phyloP scores from a whole-genome alignment of 192 early-diverging fungal species.

The Gonapodya prolifera region DNA sequence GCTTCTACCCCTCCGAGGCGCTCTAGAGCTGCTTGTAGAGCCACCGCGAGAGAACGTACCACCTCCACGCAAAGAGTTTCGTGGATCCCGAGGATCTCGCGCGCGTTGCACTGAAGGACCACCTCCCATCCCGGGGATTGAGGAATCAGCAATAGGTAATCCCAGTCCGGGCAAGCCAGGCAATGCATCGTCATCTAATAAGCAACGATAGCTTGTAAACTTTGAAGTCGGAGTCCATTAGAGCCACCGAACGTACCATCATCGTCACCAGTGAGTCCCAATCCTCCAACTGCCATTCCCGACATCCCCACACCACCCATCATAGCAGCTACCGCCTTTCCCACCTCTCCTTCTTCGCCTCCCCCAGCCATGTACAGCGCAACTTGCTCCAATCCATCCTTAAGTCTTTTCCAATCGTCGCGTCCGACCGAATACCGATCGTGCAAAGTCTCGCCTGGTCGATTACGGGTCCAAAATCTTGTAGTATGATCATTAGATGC shows the following conservation, averaged over 20 bases:
- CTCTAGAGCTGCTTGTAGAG: background rate
- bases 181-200: background rate
- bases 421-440: slow-evolving; percentile 27
- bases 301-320: background rate
- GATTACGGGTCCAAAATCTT: slow-evolving; percentile 84
- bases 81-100: background rate
- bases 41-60: background rate
- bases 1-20: background rate
- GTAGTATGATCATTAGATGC: slow-evolving; percentile 95
- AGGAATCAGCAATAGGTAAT: background rate
- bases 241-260: background rate
- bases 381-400: background rate
- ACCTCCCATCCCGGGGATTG: background rate
- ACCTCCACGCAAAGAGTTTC: background rate
- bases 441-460: slow-evolving; percentile 60
- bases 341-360: background rate
- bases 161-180: background rate
- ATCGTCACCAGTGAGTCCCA: background rate
- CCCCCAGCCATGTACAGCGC: background rate
- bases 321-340: background rate
- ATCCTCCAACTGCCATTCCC: background rate
- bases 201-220: background rate
- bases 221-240: background rate
- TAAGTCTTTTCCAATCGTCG: slow-evolving; percentile 7
- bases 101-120: background rate